phyloP scores from a whole-genome alignment of 306 rosid genomes.

The Dalbergia oliveri region DNA sequence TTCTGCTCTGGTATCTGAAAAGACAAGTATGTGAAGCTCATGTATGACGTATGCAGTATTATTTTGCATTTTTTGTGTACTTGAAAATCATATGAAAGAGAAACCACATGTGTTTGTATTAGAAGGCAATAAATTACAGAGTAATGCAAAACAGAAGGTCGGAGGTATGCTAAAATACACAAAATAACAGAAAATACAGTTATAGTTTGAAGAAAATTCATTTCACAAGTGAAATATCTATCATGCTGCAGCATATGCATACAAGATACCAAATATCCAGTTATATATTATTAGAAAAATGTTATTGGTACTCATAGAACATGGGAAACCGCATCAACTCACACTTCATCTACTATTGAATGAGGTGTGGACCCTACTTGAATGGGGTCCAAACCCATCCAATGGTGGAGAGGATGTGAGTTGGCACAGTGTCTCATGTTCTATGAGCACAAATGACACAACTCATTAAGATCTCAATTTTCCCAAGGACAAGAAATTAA shows the following conservation, averaged over 20 bases:
- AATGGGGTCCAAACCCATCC: too few species aligned
- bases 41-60: not conserved
- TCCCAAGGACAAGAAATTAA: not conserved
- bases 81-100: constrained; percentile 8
- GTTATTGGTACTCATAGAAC: too few species aligned
- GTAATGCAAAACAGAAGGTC: not conserved
- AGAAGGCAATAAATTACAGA: not conserved
- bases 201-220: not conserved
- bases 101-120: not conserved
- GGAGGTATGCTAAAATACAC: not conserved
- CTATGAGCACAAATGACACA: too few species aligned
- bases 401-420: too few species aligned
- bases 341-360: too few species aligned
- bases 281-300: not conserved
- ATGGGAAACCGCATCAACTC: too few species aligned
- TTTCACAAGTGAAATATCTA: constrained; percentile 11
- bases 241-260: constrained; percentile 28
- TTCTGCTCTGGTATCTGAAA: constrained; percentile 66
- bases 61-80: not conserved
- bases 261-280: not conserved
- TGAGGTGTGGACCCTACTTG: too few species aligned
- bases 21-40: constrained; percentile 16
- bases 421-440: too few species aligned
- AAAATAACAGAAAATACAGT: constrained; percentile 6
- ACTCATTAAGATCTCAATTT: not conserved